Base-by-base conservation (phyloP, 805 yeast species). In the Yarrowia bubula region DNA sequence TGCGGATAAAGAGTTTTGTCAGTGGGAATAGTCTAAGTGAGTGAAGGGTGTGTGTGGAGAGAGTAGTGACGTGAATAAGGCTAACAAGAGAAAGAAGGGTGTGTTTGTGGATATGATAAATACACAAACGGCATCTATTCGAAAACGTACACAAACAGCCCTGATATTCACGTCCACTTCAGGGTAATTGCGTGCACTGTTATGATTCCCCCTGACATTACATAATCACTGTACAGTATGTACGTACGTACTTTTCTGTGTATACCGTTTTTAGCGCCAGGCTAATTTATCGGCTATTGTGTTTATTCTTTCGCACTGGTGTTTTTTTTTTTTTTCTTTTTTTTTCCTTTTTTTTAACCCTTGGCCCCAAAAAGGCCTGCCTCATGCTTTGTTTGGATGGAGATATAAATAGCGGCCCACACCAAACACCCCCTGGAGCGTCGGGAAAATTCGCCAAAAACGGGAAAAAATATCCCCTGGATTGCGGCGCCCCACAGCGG, bases 1-100 rank as follows among this genome's bases (percentile, higher is more conserved):
- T 39, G 61, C 61, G 47, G 61, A 55, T 55, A 55, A 55, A 55
- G 61, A 55, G 61, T 55, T 55, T 55, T 55, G 61, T 55, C 61
- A 55, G 61, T 39, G 61, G 46, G 47, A 41, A 55, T 51, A 51
- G 58, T 37, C 58, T 51, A 37, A 48, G 41, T 32, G 28, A 22
- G 28, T 22, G 17, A 38, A 38, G 42, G 42, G 38, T 35, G 38
- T n/a, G n/a, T n/a, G n/a, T n/a, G n/a, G n/a, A n/a, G n/a, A n/a
- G n/a, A n/a, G n/a, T n/a, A n/a, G n/a, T 35, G 38, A 11, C 38
- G 28, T 22, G 28, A 22, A 22, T 22, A n/a, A n/a, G n/a, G n/a
- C n/a, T n/a, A n/a, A n/a, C n/a, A 38, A 39, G 43, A 42, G 46
- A 42, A 28, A 39, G n/a, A n/a, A n/a, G n/a, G n/a, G n/a, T n/a